Base-by-base conservation (phyloP, 2,329 filamentous ascomycete species). In the Pseudocercospora vitis region DNA sequence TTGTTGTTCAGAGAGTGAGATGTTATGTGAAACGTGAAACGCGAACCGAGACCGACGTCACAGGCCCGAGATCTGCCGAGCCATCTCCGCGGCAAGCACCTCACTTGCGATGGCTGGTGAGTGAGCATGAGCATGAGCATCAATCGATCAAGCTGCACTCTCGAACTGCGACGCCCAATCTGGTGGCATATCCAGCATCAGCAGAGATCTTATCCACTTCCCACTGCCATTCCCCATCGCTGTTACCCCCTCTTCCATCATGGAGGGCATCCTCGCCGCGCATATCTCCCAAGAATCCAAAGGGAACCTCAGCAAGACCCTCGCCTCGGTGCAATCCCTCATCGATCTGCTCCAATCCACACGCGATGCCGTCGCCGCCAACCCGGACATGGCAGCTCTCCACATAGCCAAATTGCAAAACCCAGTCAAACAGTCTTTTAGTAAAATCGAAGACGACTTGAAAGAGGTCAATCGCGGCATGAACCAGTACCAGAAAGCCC, bases 381-480 rank as follows among this genome's bases (percentile, higher is more conserved):
- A 91, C 65, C 83, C 87, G 19, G 83, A 85, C 59, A 82, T 82
- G 32, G 85, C 89, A 12, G 83, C 85, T 35, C 77, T 91, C 55
- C 87, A 85, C 21, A 81, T 97, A 64, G 87, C 88, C 24, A 91
- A 87, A 68, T 81, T 96, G 14, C 91, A 96, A 69, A 91, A 88
- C 59, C 89, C 91, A 0, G 79, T 96, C 52, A 94, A 91, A 67
- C 78, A 86, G 48, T 84, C 86, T 1, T 86, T 97, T 56, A 90
- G 95, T 32, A 80, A 82, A 29, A 84, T 95, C 32, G 92, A 87
- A 62, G 84, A 87, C 49, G 86, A 89, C 65, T 75, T 97, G 46
- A 94, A 90, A 70, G 88, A 89, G 51, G 85, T 94, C 2, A 87
- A 95, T 63, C 87, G 86, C 59, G 85, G 86, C 2, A 85, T 95